These are phyloP conservation scores for Penicillium paxilli DNA, from an alignment of 495 filamentous ascomycete genomes.

Conservation along the genomic window DNA sequence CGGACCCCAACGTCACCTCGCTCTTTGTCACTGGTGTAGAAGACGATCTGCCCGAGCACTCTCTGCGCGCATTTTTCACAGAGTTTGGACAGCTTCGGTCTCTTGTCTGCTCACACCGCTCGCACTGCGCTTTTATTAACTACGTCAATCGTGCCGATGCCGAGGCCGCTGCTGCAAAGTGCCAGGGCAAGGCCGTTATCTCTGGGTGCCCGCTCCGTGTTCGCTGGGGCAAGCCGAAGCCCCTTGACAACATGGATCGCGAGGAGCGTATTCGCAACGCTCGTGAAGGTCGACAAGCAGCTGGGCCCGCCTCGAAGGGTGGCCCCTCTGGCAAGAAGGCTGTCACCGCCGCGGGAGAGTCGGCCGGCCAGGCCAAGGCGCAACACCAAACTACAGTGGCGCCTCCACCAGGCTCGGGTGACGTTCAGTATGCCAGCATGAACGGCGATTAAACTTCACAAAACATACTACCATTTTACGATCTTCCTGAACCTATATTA, in stretches of 20 bases:
- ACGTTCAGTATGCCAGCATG: slow-evolving; percentile 82
- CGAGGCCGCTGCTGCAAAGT: slow-evolving; percentile 78
- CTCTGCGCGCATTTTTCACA: slow-evolving; percentile 85
- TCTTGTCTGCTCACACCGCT: slow-evolving; percentile 91
- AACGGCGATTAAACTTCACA: slow-evolving; percentile 64
- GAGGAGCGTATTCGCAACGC: slow-evolving; percentile 76
- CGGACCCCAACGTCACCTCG: slow-evolving; percentile 81
- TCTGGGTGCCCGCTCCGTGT: slow-evolving; percentile 83
- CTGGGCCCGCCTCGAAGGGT: slow-evolving; percentile 30
- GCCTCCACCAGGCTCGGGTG: slow-evolving; percentile 78
- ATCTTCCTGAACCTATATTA: background rate
- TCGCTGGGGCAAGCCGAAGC: slow-evolving; percentile 89
- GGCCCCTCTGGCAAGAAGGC: slow-evolving; percentile 32
- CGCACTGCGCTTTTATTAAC: slow-evolving; percentile 96
- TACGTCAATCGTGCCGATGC: slow-evolving; percentile 79
- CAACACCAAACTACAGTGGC: slow-evolving; percentile 59
- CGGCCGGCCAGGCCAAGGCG: slow-evolving; percentile 41
- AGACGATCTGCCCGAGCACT: slow-evolving; percentile 91
- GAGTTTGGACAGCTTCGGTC: slow-evolving; percentile 85
- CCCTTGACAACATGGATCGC: slow-evolving; percentile 83
- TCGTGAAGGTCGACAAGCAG: slow-evolving; percentile 65
- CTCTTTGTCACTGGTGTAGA: slow-evolving; percentile 94
- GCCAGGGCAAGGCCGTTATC: slow-evolving; percentile 83
- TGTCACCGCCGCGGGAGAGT: slow-evolving; percentile 31
- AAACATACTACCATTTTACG: background rate